Conservation (phyloP, 495 filamentous ascomycete species). For the Penicillium fimorum region DNA sequence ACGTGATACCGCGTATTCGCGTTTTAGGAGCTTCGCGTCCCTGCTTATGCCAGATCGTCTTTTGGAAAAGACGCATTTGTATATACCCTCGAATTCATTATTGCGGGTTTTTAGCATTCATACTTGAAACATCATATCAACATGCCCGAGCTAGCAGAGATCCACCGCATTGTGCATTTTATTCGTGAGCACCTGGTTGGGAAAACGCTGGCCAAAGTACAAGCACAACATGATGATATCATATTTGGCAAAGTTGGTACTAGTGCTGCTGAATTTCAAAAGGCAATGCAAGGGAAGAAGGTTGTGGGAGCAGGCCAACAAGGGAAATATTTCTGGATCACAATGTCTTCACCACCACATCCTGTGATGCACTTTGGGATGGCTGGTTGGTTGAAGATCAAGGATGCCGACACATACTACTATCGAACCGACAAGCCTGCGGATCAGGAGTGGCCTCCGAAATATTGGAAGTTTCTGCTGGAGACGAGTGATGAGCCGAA, state of each 20-base stretch:
- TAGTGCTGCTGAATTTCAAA: constrained; percentile 65
- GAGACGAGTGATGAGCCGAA: constrained; percentile 58
- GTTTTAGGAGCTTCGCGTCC: background rate
- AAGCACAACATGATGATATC: constrained; percentile 71
- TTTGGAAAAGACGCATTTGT: constrained; percentile 1
- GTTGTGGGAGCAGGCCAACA: constrained; percentile 73
- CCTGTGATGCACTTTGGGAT: constrained; percentile 91
- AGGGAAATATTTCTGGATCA: constrained; percentile 94
- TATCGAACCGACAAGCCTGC: constrained; percentile 65
- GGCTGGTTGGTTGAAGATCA: constrained; percentile 85
- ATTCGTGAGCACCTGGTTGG: constrained; percentile 78
- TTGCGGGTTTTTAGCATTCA: background rate
- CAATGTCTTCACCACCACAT: constrained; percentile 74
- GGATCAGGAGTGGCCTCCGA: constrained; percentile 79
- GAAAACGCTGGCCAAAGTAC: constrained; percentile 69
- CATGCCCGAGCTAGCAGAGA: constrained; percentile 85
- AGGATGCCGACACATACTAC: constrained; percentile 69
- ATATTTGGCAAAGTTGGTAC: constrained; percentile 89
- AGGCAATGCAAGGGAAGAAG: constrained; percentile 73
- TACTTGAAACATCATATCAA: constrained; percentile 5
- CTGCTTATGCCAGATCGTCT: background rate
- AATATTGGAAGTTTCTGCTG: constrained; percentile 82
- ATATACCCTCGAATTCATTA: constrained; percentile 1
- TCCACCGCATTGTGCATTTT: constrained; percentile 82
- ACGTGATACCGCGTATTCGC: constrained; percentile 5